Percentiles rank a stretch among this genome's conserved stretches.
Conservation (phyloP, 306 rosid species). For the Castanea sativa region DNA sequence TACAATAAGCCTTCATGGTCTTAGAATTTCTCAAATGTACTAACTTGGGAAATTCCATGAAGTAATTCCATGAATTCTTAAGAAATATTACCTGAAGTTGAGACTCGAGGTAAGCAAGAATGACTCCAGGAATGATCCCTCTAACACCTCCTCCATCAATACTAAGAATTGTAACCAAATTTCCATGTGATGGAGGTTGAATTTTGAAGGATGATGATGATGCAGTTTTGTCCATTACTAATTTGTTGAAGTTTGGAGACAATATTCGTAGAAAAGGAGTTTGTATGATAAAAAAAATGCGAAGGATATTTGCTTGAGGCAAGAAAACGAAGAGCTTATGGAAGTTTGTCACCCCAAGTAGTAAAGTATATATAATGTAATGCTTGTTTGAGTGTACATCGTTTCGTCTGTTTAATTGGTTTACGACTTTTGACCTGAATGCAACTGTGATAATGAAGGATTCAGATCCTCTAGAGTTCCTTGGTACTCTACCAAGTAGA, state of each 20-base stretch:
- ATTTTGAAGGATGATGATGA: background rate
- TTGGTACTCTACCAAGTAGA: no score
- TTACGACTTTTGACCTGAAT: background rate
- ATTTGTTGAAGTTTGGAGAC: background rate
- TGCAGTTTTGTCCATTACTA: background rate
- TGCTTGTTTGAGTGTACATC: background rate
- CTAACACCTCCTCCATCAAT: slow-evolving; percentile 40
- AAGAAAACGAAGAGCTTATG: background rate
- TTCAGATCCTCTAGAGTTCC: no score
- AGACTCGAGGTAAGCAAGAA: slow-evolving; percentile 27
- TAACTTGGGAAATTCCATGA: background rate
- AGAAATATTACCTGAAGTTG: slow-evolving; percentile 19
- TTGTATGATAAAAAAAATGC: background rate
- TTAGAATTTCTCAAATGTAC: background rate
- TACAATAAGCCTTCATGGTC: background rate
- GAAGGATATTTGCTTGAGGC: background rate
- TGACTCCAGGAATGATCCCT: slow-evolving; percentile 34
- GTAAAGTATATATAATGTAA: background rate
- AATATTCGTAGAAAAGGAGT: background rate
- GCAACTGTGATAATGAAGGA: background rate
- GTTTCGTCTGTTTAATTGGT: background rate
- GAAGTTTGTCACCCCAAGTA: background rate
- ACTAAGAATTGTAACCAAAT: slow-evolving; percentile 25
- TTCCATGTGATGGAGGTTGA: slow-evolving; percentile 22
- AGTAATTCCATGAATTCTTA: background rate